A percentile compares a stretch with the other conserved stretches of the same genome.
phyloP scores from a whole-genome alignment of 2,329 filamentous ascomycete genomes.

The Microascus cirrosus region DNA sequence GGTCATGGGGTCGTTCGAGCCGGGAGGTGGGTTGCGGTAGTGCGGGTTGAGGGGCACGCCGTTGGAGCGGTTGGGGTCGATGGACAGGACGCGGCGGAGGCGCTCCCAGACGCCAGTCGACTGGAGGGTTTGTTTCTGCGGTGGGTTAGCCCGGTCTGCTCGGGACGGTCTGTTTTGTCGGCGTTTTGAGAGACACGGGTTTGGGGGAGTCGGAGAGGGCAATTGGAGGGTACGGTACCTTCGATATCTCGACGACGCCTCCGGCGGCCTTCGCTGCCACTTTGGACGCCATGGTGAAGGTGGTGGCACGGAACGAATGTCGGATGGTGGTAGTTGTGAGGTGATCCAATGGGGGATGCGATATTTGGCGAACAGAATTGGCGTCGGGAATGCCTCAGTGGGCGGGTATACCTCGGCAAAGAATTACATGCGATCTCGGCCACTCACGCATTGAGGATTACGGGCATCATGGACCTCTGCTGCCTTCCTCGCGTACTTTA shows the following conservation, averaged over 20 bases:
- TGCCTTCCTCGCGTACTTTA: not conserved
- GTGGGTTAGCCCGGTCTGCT: not conserved
- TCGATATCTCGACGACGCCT: slow-evolving; percentile 42
- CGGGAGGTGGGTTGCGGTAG: slow-evolving; percentile 68
- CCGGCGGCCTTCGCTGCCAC: slow-evolving; percentile 43
- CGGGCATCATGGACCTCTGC: not conserved
- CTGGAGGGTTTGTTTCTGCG: slow-evolving; percentile 90
- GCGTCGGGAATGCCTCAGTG: not conserved
- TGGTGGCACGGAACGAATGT: not conserved
- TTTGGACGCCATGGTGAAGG: slow-evolving; percentile 47
- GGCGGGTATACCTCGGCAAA: not conserved
- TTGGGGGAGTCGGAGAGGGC: not conserved
- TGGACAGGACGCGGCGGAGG: slow-evolving; percentile 64
- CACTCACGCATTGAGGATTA: not conserved
- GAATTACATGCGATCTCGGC: not conserved
- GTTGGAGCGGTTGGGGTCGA: slow-evolving; percentile 82
- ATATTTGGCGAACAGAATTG: not conserved
- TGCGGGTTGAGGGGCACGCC: slow-evolving; percentile 88
- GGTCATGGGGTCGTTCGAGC: slow-evolving; percentile 24
- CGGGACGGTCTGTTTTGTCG: not conserved
- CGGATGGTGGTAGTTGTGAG: not conserved
- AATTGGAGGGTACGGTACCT: slow-evolving; percentile 32
- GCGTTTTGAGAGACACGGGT: not conserved
- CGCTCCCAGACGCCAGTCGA: slow-evolving; percentile 80
- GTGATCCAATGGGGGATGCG: not conserved